Percentiles rank a stretch among this genome's conserved stretches.
Evolutionary conservation across 1,284 basidiomycete species (phyloP).

Genomic region (Bondarzewia mesenterica): DNA sequence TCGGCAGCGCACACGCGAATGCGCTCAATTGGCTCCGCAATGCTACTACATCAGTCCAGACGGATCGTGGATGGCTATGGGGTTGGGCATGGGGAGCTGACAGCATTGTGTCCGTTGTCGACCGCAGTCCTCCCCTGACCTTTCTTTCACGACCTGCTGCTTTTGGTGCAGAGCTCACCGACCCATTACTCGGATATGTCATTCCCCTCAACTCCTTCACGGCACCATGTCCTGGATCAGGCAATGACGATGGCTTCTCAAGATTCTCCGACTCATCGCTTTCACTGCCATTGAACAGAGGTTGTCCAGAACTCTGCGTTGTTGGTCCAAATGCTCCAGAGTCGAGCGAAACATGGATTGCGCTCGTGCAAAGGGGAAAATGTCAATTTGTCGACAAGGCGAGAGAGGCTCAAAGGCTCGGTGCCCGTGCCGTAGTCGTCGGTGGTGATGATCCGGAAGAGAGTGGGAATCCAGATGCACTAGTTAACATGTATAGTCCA

Average conservation of each 20-base stretch:
- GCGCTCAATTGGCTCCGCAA: conserved; percentile 22
- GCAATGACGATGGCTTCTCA: conserved; percentile 5
- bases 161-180: conserved; percentile 65
- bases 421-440: conserved; percentile 84
- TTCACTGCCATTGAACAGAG: conserved; percentile 34
- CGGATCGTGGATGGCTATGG: conserved; percentile 32
- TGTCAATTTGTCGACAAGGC: conserved; percentile 88
- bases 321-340: conserved; percentile 43
- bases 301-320: conserved; percentile 59
- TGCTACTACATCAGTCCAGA: conserved; percentile 13
- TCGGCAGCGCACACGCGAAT: conserved; percentile 12
- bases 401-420: conserved; percentile 72
- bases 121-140: conserved; percentile 54
- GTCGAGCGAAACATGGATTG: conserved; percentile 70
- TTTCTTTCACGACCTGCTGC: conserved; percentile 61
- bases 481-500: conserved; percentile 88
- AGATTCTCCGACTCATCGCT: conserved; percentile 13
- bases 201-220: conserved; percentile 72
- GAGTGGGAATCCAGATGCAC: conserved; percentile 64
- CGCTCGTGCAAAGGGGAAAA: conserved; percentile 76
- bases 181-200: conserved; percentile 68
- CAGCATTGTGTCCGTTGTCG: conserved; percentile 71
- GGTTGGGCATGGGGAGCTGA: conserved; percentile 60
- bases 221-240: conserved; percentile 31
- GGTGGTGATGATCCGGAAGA: conserved; percentile 67